Evolutionary conservation across 2,329 filamentous ascomycete genomes (phyloP).

Genomic region (Xylaria sp.): DNA sequence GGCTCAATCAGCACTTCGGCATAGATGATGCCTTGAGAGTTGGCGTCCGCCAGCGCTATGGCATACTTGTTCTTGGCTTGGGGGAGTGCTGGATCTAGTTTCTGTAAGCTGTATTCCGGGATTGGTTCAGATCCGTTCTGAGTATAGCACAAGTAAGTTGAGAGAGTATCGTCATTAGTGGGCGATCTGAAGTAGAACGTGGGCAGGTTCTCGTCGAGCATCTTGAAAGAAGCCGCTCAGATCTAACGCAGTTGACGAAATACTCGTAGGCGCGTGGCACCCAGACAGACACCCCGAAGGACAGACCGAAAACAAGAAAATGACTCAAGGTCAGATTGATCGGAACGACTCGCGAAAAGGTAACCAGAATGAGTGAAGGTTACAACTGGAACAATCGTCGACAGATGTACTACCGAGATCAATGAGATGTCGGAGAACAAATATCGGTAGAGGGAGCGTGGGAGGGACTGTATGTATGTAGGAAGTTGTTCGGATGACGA

Average conservation of each 20-base stretch:
- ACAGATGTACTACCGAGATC: background rate
- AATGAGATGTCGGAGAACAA: background rate
- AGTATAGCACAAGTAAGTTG: constrained; percentile 54
- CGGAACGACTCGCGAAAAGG: background rate
- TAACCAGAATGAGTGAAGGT: background rate
- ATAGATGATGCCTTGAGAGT: constrained; percentile 74
- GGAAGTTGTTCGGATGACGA: constrained; percentile 8
- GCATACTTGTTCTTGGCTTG: constrained; percentile 79
- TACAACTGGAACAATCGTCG: background rate
- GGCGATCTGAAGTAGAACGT: constrained; percentile 54
- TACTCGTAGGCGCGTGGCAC: background rate
- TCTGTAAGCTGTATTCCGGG: constrained; percentile 74
- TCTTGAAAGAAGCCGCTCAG: constrained; percentile 35
- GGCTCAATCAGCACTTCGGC: constrained; percentile 81
- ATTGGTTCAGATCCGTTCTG: constrained; percentile 75
- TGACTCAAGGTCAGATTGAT: background rate
- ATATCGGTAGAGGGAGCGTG: background rate
- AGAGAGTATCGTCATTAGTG: constrained; percentile 48
- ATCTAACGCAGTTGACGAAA: background rate
- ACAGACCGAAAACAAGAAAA: background rate
- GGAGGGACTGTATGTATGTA: too few relatives aligned
- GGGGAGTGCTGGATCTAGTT: constrained; percentile 64
- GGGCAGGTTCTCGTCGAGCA: constrained; percentile 94
- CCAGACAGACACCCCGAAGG: background rate
- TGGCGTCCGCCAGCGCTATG: constrained; percentile 76